Base-by-base conservation (phyloP, 2,329 filamentous ascomycete species). In the Arthrobotrys sphaeroides region DNA sequence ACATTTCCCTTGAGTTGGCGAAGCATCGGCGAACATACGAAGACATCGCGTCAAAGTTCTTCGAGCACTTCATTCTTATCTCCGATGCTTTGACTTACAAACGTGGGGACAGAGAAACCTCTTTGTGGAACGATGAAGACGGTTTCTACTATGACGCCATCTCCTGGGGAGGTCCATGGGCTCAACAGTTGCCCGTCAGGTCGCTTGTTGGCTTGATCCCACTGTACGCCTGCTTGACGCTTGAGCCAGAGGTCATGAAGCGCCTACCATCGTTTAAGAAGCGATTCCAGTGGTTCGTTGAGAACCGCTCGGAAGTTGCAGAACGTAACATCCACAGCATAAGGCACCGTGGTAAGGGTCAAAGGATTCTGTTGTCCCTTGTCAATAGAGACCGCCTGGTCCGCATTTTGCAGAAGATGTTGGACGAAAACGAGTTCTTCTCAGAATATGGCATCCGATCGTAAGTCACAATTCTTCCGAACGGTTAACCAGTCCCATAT, bases 141-240 rank as follows among this genome's bases (percentile, higher is more conserved):
- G 93, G 83, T 68, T 98, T 98, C 86, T 98, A 98, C 86, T 98
- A 98, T 81, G 94, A 98, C 84, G 94, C 94, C 24, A 98, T 98
- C 78, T 96, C 94, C 0, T 98, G 93, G 89, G 94, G 94, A 57
- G 93, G 93, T 6, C 94, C 94, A 5, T 96, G 90, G 90, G 92
- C 92, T 62, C 92, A 97, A 81, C 94, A 97, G 83, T 88, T 98
- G 81, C 94, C 93, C 0, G 92, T 98, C 61, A 88, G 93, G 72
- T 98, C 94, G 13, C 88, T 98, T 5, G 94, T 98, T 61, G 94
- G 95, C 9, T 85, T 98, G 70, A 98, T 98, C 78, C 94, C 94
- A 1, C 88, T 98, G 9, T 98, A 96, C 81, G 93, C 93, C 5
- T 96, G 94, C 1, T 85, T 96, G 77, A 98, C 95, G 0, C 86